Evolutionary conservation across 208 protist genomes (phyloP).

Genomic region (Naegleria lovaniensis): DNA sequence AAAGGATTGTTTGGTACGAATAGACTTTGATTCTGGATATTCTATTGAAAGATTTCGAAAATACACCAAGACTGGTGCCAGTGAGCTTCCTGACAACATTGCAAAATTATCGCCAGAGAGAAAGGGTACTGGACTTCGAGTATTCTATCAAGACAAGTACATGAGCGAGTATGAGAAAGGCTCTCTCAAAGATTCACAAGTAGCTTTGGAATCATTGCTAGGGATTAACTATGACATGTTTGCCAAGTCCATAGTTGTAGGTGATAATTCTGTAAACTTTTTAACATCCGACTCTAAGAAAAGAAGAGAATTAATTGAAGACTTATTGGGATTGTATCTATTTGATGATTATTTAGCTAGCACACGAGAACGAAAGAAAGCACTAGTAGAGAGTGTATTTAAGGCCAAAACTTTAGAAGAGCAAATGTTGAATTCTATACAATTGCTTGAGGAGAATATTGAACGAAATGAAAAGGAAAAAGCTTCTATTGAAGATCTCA

Average conservation of each 20-base stretch:
- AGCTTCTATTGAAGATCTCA: not conserved
- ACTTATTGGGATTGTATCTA: not conserved
- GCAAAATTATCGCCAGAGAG: not conserved
- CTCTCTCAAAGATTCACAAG: not conserved
- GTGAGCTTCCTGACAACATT: not conserved
- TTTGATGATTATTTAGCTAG: not conserved
- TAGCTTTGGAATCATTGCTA: not conserved
- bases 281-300: not conserved
- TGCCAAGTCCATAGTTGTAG: conserved; percentile 17
- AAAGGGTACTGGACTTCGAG: not conserved
- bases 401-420: not conserved
- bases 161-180: conserved; percentile 16
- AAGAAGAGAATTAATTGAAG: conserved; percentile 11
- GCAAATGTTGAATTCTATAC: not conserved
- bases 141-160: not conserved
- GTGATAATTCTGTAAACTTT: conserved; percentile 12
- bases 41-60: conserved; percentile 27
- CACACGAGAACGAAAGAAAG: not conserved
- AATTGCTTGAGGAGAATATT: not conserved
- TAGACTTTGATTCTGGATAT: conserved; percentile 12
- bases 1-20: conserved; percentile 14
- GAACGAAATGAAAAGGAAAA: not conserved
- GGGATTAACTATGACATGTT: conserved; percentile 27
- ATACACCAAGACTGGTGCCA: not conserved
- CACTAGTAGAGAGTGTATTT: not conserved